phyloP scores from a whole-genome alignment of 768 basidiomycete genomes.

The Bullera alba region DNA sequence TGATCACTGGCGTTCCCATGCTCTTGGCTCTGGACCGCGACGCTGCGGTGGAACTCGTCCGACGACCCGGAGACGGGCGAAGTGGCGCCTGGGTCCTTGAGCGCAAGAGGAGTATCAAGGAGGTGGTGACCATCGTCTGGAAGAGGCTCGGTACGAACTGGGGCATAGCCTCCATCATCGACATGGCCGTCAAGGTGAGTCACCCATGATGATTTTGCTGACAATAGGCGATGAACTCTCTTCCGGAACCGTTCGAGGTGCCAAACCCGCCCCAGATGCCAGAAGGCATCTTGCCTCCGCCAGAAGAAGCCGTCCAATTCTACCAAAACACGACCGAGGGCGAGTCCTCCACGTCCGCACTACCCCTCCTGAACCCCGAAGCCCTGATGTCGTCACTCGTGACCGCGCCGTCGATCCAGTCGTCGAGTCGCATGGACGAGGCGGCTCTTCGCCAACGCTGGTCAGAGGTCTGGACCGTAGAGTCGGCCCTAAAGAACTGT shows the following conservation, averaged over 20 bases:
- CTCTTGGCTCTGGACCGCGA: slow-evolving; percentile 64
- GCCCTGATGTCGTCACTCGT: slow-evolving; percentile 57
- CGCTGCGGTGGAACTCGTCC: slow-evolving; percentile 46
- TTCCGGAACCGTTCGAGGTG: slow-evolving; percentile 48
- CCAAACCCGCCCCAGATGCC: slow-evolving; percentile 46
- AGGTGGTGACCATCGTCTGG: slow-evolving; percentile 63
- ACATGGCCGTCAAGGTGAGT: slow-evolving; percentile 29
- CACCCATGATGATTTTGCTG: background rate
- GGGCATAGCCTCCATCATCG: slow-evolving; percentile 56
- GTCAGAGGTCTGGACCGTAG: slow-evolving; percentile 62
- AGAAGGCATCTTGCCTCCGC: slow-evolving; percentile 49
- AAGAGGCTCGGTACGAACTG: slow-evolving; percentile 63
- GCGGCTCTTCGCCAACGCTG: slow-evolving; percentile 55
- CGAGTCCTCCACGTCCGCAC: slow-evolving; percentile 34
- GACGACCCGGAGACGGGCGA: slow-evolving; percentile 30
- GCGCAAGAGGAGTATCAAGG: slow-evolving; percentile 52
- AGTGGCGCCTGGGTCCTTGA: slow-evolving; percentile 49
- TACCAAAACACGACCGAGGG: slow-evolving; percentile 37
- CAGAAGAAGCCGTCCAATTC: slow-evolving; percentile 52
- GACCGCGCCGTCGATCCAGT: slow-evolving; percentile 54
- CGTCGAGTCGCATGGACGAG: slow-evolving; percentile 60
- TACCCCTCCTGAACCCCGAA: slow-evolving; percentile 53
- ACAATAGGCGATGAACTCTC: slow-evolving; percentile 51
- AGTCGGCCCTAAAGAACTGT: slow-evolving; percentile 71
- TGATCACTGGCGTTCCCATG: slow-evolving; percentile 79